Evolutionary conservation across 106 monocot genomes (phyloP), one percentile per base, ranked within the genome.

Genomic region (Platanthera guangdongensis): DNA sequence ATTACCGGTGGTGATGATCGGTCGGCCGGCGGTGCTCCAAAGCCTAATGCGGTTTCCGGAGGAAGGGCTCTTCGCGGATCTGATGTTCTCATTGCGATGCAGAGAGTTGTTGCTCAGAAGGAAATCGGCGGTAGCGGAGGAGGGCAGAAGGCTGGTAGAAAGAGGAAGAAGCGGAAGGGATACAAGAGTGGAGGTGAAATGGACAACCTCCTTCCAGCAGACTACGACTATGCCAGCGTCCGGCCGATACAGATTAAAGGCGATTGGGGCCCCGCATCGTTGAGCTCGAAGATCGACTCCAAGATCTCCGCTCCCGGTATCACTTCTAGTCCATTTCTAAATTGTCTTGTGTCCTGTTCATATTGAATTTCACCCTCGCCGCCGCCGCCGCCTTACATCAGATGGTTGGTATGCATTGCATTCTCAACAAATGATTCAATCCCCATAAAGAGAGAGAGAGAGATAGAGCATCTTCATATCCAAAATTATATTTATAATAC

Each of bases 191-290:
- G 47, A 46, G 70, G 47, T 16, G 48, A 71, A 16, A 16, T 10
- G 47, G 70, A 71, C 16, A 46, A 46, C 13, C 47, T 47, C 70
- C 70, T 71, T n/a, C 47, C 3, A n/a, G 51, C 51, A 39, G 52
- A n/a, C 11, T 32, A 80, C 19, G 73, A 73, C 49, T 69, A 15
- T 15, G 47, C 16, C 47, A 16, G 7, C 12, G 73, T 74, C 25
- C 79, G 79, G 47, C 79, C 79, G 49, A 80, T 80, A 19, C 62
- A 73, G 60, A 64, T 80, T 51, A 60, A 8, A 50, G 51, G 50
- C 16, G 72, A 80, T 21, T 80, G 57, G 79, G 73, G 14, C 47
- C 72, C 10, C 72, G 73, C 59, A 80, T 80, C 10, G 73, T 51
- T 15, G 73, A 80, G 28, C 47, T 80, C 15, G 73, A 72, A 62